These are phyloP conservation scores for Starmerella tilneyi DNA, from an alignment of 805 yeast species.

Conservation along the genomic window DNA sequence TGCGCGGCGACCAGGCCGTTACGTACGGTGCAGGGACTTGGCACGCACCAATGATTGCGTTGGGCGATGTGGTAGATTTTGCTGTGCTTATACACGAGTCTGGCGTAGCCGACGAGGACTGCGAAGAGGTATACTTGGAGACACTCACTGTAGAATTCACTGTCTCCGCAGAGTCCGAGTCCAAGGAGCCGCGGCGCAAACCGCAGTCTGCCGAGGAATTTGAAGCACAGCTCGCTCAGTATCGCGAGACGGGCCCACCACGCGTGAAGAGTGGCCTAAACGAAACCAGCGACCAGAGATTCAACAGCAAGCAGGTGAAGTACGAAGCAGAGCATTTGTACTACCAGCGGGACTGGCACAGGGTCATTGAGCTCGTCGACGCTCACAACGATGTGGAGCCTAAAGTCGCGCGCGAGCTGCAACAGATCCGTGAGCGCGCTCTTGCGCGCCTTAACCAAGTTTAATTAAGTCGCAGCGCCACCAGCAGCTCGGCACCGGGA, in stretches of 20 bases:
- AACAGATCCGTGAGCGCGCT: constrained; percentile 31
- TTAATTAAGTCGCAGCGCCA: not conserved
- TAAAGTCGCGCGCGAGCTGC: constrained; percentile 40
- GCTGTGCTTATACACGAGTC: constrained; percentile 84
- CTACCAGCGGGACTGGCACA: constrained; percentile 42
- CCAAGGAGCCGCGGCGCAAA: constrained; percentile 40
- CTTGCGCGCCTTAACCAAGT: constrained; percentile 35
- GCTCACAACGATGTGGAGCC: constrained; percentile 30
- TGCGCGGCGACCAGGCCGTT: constrained; percentile 76
- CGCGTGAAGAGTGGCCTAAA: constrained; percentile 9
- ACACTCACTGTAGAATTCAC: constrained; percentile 33
- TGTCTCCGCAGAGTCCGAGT: not conserved
- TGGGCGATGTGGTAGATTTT: constrained; percentile 61
- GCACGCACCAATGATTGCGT: constrained; percentile 96
- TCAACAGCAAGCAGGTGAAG: constrained; percentile 36
- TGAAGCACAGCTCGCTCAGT: constrained; percentile 42
- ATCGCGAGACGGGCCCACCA: constrained; percentile 46
- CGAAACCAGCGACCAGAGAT: constrained; percentile 13
- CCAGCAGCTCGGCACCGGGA: constrained; percentile 38
- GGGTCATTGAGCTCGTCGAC: constrained; percentile 42
- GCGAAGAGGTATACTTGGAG: constrained; percentile 64
- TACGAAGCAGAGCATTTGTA: constrained; percentile 57
- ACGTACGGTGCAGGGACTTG: constrained; percentile 77
- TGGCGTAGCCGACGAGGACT: constrained; percentile 66
- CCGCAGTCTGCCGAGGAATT: constrained; percentile 63